Percentiles rank a stretch among this genome's conserved stretches.
phyloP scores from a whole-genome alignment of 2,329 filamentous ascomycete species.

The Cordyceps militaris region DNA sequence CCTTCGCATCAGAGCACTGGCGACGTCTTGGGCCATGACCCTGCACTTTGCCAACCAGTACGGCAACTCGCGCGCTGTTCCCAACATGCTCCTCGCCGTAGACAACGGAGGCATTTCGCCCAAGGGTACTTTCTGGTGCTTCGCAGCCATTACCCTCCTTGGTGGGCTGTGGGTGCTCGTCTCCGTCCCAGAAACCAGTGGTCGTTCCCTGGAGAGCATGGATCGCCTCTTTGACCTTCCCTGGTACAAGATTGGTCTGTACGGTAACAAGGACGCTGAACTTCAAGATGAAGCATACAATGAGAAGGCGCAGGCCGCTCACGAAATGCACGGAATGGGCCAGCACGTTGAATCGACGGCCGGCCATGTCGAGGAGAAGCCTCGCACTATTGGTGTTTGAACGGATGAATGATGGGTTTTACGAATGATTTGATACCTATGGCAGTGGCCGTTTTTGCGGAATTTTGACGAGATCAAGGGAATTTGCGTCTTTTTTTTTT shows the following conservation, averaged over 20 bases:
- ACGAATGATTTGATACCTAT: not conserved
- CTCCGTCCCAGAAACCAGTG: conserved; percentile 65
- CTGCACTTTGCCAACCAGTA: conserved; percentile 76
- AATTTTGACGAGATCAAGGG: no score
- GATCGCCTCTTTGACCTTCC: conserved; percentile 64
- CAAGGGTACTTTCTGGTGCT: conserved; percentile 72
- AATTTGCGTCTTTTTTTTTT: no score
- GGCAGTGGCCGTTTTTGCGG: no score
- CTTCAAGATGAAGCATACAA: conserved; percentile 34
- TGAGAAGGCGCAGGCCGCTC: conserved; percentile 37
- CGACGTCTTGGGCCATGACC: conserved; percentile 67
- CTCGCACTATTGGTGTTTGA: conserved; percentile 7
- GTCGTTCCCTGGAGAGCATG: conserved; percentile 61
- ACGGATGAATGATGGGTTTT: not conserved
- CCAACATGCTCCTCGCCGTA: conserved; percentile 58
- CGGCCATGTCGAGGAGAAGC: not conserved
- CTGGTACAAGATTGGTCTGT: conserved; percentile 65
- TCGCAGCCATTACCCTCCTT: conserved; percentile 58
- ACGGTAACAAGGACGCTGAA: conserved; percentile 47
- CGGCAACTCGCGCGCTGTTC: conserved; percentile 67
- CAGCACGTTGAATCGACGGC: conserved; percentile 30
- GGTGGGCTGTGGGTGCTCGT: conserved; percentile 66
- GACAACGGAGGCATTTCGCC: conserved; percentile 42
- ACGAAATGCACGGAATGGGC: conserved; percentile 24
- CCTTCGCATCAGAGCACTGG: conserved; percentile 62